Percentiles rank a stretch among this genome's conserved stretches.
phyloP scores from a whole-genome alignment of 257 asterid species.

The Anisodus acutangulus region DNA sequence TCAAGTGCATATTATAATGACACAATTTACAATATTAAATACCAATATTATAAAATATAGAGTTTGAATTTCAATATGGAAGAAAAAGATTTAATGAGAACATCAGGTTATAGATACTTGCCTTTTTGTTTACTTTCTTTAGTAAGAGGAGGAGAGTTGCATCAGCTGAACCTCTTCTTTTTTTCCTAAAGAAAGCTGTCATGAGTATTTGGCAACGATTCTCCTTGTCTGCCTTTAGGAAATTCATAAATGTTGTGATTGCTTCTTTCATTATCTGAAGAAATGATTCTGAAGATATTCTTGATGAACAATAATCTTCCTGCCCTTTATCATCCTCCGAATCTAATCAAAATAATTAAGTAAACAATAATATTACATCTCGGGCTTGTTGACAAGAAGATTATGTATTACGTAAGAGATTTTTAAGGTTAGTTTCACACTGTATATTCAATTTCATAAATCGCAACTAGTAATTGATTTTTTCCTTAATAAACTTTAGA shows the following conservation, averaged over 20 bases:
- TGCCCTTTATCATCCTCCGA: conserved; percentile 62
- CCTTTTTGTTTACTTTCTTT: conserved; percentile 76
- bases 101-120: conserved; percentile 18
- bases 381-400: background rate
- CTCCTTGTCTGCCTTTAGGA: conserved; percentile 80
- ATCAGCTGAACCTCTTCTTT: conserved; percentile 58
- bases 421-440: background rate
- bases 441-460: background rate
- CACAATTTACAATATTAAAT: background rate
- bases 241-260: conserved; percentile 80
- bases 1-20: background rate
- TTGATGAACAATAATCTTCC: conserved; percentile 60
- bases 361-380: background rate
- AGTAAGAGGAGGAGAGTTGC: conserved; percentile 60
- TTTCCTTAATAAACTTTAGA: background rate
- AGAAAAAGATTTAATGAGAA: background rate
- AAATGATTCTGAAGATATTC: conserved; percentile 80
- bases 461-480: background rate
- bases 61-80: background rate
- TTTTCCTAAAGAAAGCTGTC: conserved; percentile 64
- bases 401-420: background rate
- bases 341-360: conserved; percentile 39
- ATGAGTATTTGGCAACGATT: conserved; percentile 55
- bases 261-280: conserved; percentile 73
- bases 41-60: background rate